Evolutionary conservation across 2,329 filamentous ascomycete species (phyloP).

Genomic region (Capronia epimyces): DNA sequence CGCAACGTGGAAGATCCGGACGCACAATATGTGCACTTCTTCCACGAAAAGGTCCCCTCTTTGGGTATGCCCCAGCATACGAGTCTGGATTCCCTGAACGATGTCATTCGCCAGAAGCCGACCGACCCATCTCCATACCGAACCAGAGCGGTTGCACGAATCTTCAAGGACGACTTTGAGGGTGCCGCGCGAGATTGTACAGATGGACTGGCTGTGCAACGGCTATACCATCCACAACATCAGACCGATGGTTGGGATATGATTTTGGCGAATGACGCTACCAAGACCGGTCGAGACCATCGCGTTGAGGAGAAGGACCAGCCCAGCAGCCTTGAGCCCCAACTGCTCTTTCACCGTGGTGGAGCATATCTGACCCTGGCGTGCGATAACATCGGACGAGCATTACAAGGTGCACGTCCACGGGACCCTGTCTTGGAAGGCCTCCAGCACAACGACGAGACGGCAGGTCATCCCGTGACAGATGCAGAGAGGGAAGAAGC

Average conservation of each 20-base stretch:
- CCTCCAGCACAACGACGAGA: slow-evolving; percentile 25
- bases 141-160: slow-evolving; percentile 67
- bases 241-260: slow-evolving; percentile 48
- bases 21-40: slow-evolving; percentile 85
- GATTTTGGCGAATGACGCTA: slow-evolving; percentile 42
- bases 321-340: slow-evolving; percentile 67
- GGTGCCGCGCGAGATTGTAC: slow-evolving; percentile 67
- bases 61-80: slow-evolving; percentile 68
- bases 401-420: slow-evolving; percentile 45
- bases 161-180: slow-evolving; percentile 68
- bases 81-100: slow-evolving; percentile 59
- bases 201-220: slow-evolving; percentile 54
- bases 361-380: slow-evolving; percentile 67
- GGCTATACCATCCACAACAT: slow-evolving; percentile 52
- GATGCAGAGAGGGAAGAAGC: slow-evolving; percentile 38
- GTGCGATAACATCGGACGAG: slow-evolving; percentile 57
- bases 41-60: slow-evolving; percentile 82
- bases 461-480: slow-evolving; percentile 32
- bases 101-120: slow-evolving; percentile 61
- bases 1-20: slow-evolving; percentile 63
- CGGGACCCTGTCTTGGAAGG: not conserved
- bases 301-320: slow-evolving; percentile 59
- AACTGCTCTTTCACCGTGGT: slow-evolving; percentile 71
- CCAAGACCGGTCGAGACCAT: slow-evolving; percentile 39
- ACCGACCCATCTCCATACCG: slow-evolving; percentile 62